phyloP scores from a whole-genome alignment of 2,329 filamentous ascomycete species.

The Albifimbria verrucaria region DNA sequence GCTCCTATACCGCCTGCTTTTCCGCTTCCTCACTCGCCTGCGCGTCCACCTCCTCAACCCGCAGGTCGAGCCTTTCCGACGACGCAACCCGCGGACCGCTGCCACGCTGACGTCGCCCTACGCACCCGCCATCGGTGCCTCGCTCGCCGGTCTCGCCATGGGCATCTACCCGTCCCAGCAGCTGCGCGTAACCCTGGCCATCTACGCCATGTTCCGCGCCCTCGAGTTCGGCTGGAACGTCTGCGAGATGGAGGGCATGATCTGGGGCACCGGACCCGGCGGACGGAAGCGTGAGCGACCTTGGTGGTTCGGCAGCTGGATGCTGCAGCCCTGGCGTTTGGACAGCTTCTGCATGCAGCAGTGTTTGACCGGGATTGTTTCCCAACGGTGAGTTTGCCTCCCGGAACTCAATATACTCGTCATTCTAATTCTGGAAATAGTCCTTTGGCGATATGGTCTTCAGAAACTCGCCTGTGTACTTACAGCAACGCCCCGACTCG shows the following conservation, averaged over 20 bases:
- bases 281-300: conserved; percentile 59
- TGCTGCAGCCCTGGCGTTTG: conserved; percentile 75
- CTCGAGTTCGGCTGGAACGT: conserved; percentile 86
- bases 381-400: conserved; percentile 49
- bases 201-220: conserved; percentile 77
- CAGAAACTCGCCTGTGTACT: conserved; percentile 73
- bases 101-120: conserved; percentile 75
- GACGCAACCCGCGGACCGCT: conserved; percentile 75
- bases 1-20: conserved; percentile 82
- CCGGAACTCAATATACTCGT: neutral
- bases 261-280: conserved; percentile 57
- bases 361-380: conserved; percentile 76
- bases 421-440: conserved; percentile 15
- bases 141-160: conserved; percentile 78
- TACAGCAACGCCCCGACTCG: conserved; percentile 67
- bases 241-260: conserved; percentile 68
- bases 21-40: conserved; percentile 82
- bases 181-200: conserved; percentile 74
- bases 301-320: conserved; percentile 82
- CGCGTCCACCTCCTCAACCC: conserved; percentile 75
- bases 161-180: conserved; percentile 66
- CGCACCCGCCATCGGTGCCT: conserved; percentile 87
- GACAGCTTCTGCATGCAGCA: conserved; percentile 72
- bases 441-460: conserved; percentile 52
- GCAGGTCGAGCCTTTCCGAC: conserved; percentile 76